Evolutionary conservation across 2,329 filamentous ascomycete genomes (phyloP).

Genomic region (Penicillium capsulatum): DNA sequence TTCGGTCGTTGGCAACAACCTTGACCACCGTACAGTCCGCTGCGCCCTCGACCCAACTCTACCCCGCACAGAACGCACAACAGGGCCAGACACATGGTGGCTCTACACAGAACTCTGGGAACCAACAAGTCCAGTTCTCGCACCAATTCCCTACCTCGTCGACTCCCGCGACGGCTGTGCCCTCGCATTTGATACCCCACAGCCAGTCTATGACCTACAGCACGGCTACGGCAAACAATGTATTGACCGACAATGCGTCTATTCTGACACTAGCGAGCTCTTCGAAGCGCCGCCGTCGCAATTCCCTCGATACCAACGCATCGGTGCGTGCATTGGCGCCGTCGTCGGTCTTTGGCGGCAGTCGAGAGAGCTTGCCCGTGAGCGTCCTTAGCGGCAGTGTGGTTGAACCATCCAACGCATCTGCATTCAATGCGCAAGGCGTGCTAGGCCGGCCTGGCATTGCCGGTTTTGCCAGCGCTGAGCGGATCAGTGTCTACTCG

Average conservation of each 20-base stretch:
- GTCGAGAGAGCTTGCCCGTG: conserved; percentile 59
- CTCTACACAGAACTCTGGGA: conserved; percentile 36
- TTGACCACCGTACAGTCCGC: conserved; percentile 63
- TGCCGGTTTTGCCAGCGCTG: conserved; percentile 53
- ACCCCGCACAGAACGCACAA: conserved; percentile 33
- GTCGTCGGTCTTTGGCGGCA: conserved; percentile 61
- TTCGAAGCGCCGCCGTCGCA: conserved; percentile 59
- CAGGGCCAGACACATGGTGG: conserved; percentile 32
- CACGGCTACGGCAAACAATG: conserved; percentile 59
- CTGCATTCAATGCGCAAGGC: conserved; percentile 38
- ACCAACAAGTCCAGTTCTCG: conserved; percentile 51
- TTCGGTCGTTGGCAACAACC: conserved; percentile 62
- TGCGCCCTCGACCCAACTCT: conserved; percentile 49
- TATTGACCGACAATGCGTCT: conserved; percentile 62
- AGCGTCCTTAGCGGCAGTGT: conserved; percentile 57
- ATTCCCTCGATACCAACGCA: conserved; percentile 63
- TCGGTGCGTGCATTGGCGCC: conserved; percentile 62
- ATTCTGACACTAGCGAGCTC: conserved; percentile 63
- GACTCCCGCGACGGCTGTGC: conserved; percentile 57
- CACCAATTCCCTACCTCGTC: conserved; percentile 54
- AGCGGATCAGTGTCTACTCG: conserved; percentile 69
- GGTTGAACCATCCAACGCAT: conserved; percentile 42
- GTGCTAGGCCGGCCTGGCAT: conserved; percentile 49
- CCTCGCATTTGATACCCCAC: conserved; percentile 54
- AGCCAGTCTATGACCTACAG: conserved; percentile 55